A percentile compares a stretch with the other conserved stretches of the same genome.
These are phyloP conservation scores for Mrakia gelida DNA, from an alignment of 768 basidiomycete species.

Conservation along the genomic window DNA sequence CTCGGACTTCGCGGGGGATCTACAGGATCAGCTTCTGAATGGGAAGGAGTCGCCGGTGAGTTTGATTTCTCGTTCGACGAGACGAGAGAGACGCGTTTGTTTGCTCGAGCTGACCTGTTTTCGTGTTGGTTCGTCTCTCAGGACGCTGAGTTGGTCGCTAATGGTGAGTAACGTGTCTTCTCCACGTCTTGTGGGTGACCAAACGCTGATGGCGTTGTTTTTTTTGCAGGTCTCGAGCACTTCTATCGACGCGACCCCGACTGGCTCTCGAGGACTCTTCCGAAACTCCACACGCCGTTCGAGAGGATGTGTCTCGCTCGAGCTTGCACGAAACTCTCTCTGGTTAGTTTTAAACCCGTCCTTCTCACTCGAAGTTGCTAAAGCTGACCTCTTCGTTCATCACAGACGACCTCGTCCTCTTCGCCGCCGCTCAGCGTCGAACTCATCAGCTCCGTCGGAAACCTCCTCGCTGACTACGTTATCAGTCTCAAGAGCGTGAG, in stretches of 20 bases:
- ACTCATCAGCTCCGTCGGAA: not conserved
- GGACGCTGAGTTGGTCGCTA: slow-evolving; percentile 9
- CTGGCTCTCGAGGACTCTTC: not conserved
- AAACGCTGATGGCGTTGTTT: too few species aligned
- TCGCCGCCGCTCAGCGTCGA: not conserved
- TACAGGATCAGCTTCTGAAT: slow-evolving; percentile 9
- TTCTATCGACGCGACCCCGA: slow-evolving; percentile 7
- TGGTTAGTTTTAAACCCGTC: not conserved
- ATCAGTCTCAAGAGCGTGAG: not conserved
- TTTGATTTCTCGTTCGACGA: not conserved
- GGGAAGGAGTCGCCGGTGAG: slow-evolving; percentile 20
- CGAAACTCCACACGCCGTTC: not conserved
- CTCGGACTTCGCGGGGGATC: slow-evolving; percentile 18
- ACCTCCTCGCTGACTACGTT: not conserved
- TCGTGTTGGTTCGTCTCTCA: not conserved
- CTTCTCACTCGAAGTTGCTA: not conserved
- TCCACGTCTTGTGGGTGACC: too few species aligned
- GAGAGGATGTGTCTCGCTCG: slow-evolving; percentile 2
- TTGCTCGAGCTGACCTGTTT: not conserved
- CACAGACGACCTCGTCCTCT: not conserved
- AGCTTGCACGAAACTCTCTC: not conserved
- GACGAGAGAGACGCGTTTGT: too few species aligned
- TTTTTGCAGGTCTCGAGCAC: not conserved
- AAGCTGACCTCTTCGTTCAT: not conserved
- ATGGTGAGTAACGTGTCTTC: not conserved